Evolutionary conservation across 768 basidiomycete genomes (phyloP), one percentile per base, ranked within the genome.

Genomic region (Naganishia onofrii): DNA sequence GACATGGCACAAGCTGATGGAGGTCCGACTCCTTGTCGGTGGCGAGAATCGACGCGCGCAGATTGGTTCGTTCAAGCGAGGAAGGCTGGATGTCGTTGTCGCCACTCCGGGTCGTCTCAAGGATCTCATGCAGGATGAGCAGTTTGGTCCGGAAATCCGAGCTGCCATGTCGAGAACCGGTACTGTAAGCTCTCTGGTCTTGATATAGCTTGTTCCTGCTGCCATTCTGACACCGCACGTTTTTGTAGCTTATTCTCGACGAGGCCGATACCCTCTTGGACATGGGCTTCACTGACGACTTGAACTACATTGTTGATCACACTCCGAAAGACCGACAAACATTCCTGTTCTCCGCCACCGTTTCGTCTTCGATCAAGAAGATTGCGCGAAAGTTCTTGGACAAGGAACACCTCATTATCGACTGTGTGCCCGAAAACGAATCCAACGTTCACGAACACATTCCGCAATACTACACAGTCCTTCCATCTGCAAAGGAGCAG

Each of bases 201-300:
- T 23, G 1, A 3, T 21, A 65, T 44, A 34, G 52, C 52, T 48
- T 63, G 26, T 31, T 34, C 23, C 42, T 68, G 44, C 26, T 42
- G 71, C 44, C 54, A 28, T 71, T 34, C 73, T 69, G n/a, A 44
- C 48, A 3, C 15, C 8, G 68, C 51, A 3, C 65, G 26, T n/a
- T 3, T 7, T 13, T 71, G 64, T 72, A 92, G 90, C 85, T 98
- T 65, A 85, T 98, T 70, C 84, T 98, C 69, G 96, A 98, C 76
- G 92, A 96, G 79, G 91, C 92, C 13, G 93, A 98, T 76, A 91
- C 89, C 0, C 84, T 95, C 15, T 84, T 97, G 13, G 91, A 93
- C 68, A 90, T 93, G 89, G 93, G 93, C 74, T 96, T 95, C 86
- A 86, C 89, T 4, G 86, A 88, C 28, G 93, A 95, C 75, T 87